Evolutionary conservation across 139 green algal species (phyloP), one percentile per base, ranked within the genome.

Genomic region (Asterochloris sp.): DNA sequence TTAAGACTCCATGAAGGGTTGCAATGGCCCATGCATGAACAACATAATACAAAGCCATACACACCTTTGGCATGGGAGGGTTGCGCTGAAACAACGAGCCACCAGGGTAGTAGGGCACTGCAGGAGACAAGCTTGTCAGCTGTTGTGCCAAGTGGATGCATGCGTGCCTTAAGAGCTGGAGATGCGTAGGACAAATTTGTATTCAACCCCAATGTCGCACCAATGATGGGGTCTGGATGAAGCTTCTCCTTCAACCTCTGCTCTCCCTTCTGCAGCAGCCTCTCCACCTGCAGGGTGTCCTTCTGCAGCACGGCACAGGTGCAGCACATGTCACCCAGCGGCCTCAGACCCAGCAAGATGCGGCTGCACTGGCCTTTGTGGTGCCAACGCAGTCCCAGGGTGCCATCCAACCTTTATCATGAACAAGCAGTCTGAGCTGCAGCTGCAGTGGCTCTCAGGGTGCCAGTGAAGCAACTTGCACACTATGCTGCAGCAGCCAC

Each of bases 181-280:
- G 60, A 12, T 29, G 13, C 13, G 60, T 15, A 24, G 14, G 74
- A 21, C 17, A 67, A 9, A 9, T 67, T 23, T n/a, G 38, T 27
- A 10, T 10, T 38, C 15, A 10, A 64, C 17, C 11, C n/a, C 63
- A 62, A 10, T 13, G 27, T 76, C 84, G 27, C 82, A 91, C 87
- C 85, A 29, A 92, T 92, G 78, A 91, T 90, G 12, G 88, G 88
- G 73, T 92, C 88, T 38, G 88, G 88, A 66, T 92, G 88, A 67
- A 68, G 63, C n/a, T 82, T 81, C 26, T 85, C 78, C n/a, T 63
- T 64, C 76, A 91, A 81, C 28, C 71, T 69, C 14, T 76, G 74
- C 69, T 92, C 85, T 9, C 87, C 88, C 21, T 71, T 84, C 26
- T 81, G 28, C 27, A 92, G 54, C 26, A 87, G 47, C 15, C 87